phyloP scores from a whole-genome alignment of 805 yeast genomes.

The Suhomyces sp. region DNA sequence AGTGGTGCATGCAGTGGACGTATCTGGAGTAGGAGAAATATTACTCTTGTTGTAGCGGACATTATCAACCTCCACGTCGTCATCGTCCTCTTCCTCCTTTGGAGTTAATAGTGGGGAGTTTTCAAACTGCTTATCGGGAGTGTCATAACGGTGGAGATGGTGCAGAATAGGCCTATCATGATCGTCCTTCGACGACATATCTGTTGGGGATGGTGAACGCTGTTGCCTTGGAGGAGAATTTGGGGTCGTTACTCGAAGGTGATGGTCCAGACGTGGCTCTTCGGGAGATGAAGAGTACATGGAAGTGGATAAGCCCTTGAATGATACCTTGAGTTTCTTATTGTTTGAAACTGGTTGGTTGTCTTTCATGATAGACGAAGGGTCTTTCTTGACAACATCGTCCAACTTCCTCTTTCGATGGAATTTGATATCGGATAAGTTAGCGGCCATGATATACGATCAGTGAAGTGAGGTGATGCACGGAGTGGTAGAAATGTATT shows the following conservation, averaged over 20 bases:
- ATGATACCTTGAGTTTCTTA: slow-evolving; percentile 24
- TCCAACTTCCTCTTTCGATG: slow-evolving; percentile 29
- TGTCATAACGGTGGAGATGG: slow-evolving; percentile 9
- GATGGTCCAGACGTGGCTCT: slow-evolving; percentile 8
- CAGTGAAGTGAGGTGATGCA: background rate
- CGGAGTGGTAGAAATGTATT: background rate
- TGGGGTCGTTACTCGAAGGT: slow-evolving; percentile 7
- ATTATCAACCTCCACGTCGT: slow-evolving; percentile 18
- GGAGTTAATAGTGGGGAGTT: slow-evolving; percentile 42
- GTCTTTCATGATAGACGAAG: slow-evolving; percentile 14
- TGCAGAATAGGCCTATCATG: slow-evolving; percentile 2
- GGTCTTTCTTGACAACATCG: slow-evolving; percentile 37
- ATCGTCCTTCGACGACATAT: slow-evolving; percentile 21
- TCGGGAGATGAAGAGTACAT: slow-evolving; percentile 5
- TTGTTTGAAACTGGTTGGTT: slow-evolving; percentile 15
- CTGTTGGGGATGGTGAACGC: slow-evolving; percentile 26
- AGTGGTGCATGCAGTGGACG: slow-evolving; percentile 9
- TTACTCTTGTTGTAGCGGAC: slow-evolving; percentile 6
- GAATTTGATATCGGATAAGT: slow-evolving; percentile 23
- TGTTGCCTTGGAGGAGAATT: slow-evolving; percentile 19
- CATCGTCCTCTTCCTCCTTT: slow-evolving; percentile 40
- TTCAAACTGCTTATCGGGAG: slow-evolving; percentile 26
- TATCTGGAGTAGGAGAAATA: background rate
- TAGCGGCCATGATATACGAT: slow-evolving; percentile 35
- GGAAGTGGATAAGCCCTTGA: slow-evolving; percentile 8